Percentiles rank a stretch among this genome's conserved stretches.
Conservation (phyloP, 192 early-diverging fungal genomes). For the Entomortierella parvispora region DNA sequence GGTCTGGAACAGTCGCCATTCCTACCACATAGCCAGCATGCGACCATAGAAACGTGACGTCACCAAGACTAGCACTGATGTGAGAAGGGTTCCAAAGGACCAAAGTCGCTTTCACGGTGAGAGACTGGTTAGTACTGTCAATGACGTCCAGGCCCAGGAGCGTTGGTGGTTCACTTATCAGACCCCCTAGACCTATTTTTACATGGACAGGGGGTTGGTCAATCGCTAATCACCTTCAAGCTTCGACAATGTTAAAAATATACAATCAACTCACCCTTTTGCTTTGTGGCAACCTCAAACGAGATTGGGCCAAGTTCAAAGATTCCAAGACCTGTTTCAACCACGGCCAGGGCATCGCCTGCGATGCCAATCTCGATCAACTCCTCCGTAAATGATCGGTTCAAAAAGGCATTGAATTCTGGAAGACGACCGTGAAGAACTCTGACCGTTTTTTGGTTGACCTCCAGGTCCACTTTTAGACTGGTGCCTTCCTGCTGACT, state of each 20-base stretch:
- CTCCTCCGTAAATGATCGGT: conserved; percentile 28
- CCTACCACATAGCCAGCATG: conserved; percentile 24
- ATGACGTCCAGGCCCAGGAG: conserved; percentile 39
- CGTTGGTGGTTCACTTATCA: conserved; percentile 17
- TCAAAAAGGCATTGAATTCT: conserved; percentile 41
- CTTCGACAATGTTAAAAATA: not conserved
- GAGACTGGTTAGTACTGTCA: conserved; percentile 33
- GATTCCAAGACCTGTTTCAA: conserved; percentile 37
- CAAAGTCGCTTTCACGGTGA: conserved; percentile 32
- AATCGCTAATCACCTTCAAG: not conserved
- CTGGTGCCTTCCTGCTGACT: conserved; percentile 28
- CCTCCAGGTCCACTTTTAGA: conserved; percentile 24
- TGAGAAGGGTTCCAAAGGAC: conserved; percentile 43
- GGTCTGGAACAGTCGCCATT: conserved; percentile 27
- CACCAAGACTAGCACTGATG: conserved; percentile 33
- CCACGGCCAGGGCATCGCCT: conserved; percentile 32
- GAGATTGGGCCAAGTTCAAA: conserved; percentile 47
- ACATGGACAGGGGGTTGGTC: too few relatives aligned
- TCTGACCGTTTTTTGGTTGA: conserved; percentile 7
- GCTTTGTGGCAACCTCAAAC: conserved; percentile 31
- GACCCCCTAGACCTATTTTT: conserved; percentile 41
- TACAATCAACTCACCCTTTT: conserved; percentile 31
- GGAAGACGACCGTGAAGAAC: conserved; percentile 5
- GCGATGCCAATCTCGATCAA: conserved; percentile 36
- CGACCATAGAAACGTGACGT: conserved; percentile 39